phyloP scores from a whole-genome alignment of 2,329 filamentous ascomycete genomes.

The Fusarium sp. region DNA sequence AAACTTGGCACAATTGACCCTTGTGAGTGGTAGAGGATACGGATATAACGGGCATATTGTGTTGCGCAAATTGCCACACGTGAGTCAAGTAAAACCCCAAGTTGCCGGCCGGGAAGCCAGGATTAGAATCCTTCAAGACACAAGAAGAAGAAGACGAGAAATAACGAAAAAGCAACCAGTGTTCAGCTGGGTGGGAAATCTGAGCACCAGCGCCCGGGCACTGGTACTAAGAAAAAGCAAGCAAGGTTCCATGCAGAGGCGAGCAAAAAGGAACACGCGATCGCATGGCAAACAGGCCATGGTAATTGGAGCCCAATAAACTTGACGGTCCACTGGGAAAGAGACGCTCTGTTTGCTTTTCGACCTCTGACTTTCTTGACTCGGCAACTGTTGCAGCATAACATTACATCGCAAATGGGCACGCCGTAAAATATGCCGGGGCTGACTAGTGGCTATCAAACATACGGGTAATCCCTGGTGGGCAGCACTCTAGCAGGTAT shows the following conservation, averaged over 20 bases:
- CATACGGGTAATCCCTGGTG: background rate
- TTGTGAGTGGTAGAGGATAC: background rate
- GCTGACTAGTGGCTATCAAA: background rate
- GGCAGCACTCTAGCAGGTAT: too few relatives aligned
- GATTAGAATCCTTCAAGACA: background rate
- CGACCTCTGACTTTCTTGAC: background rate
- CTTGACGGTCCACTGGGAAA: slow-evolving; percentile 7
- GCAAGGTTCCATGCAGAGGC: background rate
- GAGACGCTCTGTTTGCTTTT: background rate
- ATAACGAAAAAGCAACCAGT: background rate
- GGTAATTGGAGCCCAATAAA: background rate
- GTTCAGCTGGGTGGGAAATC: background rate
- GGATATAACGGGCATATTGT: background rate
- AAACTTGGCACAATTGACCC: slow-evolving; percentile 4
- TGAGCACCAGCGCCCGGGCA: background rate
- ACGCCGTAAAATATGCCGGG: background rate
- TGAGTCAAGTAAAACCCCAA: background rate
- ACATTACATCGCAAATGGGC: background rate
- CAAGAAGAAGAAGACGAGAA: background rate
- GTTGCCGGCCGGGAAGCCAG: background rate
- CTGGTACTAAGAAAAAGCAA: background rate
- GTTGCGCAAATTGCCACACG: background rate
- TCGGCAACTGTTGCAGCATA: background rate
- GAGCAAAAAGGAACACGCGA: background rate
- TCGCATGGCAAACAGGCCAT: background rate